phyloP scores from a whole-genome alignment of 1,284 basidiomycete species.

The Leccinum solheimii region DNA sequence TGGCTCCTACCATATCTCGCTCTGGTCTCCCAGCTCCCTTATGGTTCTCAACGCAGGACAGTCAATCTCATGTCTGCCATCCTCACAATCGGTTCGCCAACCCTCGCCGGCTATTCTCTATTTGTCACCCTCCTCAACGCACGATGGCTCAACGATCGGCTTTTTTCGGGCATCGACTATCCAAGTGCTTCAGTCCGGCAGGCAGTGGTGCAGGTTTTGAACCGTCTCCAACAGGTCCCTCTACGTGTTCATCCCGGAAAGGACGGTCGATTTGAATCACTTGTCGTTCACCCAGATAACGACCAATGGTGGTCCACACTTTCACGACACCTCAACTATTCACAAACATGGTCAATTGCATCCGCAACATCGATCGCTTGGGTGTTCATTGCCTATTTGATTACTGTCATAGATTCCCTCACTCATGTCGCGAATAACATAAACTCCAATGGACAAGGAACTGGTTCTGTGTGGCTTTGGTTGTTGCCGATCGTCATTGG shows the following conservation, averaged over 20 bases:
- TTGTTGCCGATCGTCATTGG: constrained; percentile 42
- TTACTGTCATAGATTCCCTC: constrained; percentile 43
- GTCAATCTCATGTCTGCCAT: constrained; percentile 35
- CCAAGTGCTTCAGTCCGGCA: constrained; percentile 16
- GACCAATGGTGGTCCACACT: constrained; percentile 34
- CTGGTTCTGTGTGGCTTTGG: constrained; percentile 44
- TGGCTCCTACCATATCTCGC: constrained; percentile 50
- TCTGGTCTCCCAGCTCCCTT: constrained; percentile 44
- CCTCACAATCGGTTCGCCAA: constrained; percentile 36
- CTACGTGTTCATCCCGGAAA: constrained; percentile 26
- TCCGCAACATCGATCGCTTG: constrained; percentile 41
- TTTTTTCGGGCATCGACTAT: constrained; percentile 26
- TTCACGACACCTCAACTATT: constrained; percentile 25
- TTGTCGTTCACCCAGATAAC: constrained; percentile 34
- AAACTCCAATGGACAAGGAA: constrained; percentile 36
- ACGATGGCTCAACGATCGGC: constrained; percentile 25
- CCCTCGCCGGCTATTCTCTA: constrained; percentile 35
- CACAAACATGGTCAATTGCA: constrained; percentile 40
- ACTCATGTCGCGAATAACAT: constrained; percentile 3
- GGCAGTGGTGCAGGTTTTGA: constrained; percentile 25
- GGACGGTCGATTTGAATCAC: constrained; percentile 29
- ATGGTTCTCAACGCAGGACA: constrained; percentile 30
- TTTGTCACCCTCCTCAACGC: constrained; percentile 34
- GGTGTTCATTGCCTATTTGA: constrained; percentile 44
- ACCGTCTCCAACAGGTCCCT: constrained; percentile 33